Evolutionary conservation across 75 land plant genomes (phyloP), one percentile per base, ranked within the genome.

Genomic region (Larix kaempferi): DNA sequence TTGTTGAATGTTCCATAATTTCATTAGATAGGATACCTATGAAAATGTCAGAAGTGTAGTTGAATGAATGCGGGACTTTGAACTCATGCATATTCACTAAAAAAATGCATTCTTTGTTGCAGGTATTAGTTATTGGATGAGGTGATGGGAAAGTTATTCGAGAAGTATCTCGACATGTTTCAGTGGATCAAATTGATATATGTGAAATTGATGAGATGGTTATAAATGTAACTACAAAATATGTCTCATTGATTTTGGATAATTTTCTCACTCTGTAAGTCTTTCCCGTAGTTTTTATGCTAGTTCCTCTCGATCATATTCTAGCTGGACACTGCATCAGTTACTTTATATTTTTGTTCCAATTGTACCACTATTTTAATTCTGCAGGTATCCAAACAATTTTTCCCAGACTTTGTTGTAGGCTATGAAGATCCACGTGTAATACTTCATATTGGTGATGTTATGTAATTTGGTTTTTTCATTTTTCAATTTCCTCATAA

Each of bases 361-460:
- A 44, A 44, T 10, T 1, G n/a, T n/a, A 6, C 12, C 22, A 3
- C 13, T 21, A 39, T 21, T 37, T 13, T 73, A 13, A 41, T 44
- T 49, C 27, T 41, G 15, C 86, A 96, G 99, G 98, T 96, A 10
- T 88, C 99, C 5, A 96, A 96, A 80, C 76, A 94, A 75, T 94
- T 83, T 77, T 96, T 96, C 79, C 99, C 99, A 16, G 78, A 82
- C 7, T 77, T 96, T 77, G 95, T 98, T 2, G 76, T 91, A 57
- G 99, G 99, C 13, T 97, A 77, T 78, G 87, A 87, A 23, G 98
- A 97, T 80, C 98, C 99, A 13, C 95, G 98, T 58, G 99, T 97
- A 1, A 86, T 41, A 27, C 90, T 97, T 29, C 86, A 89, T 71
- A 79, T 97, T 87, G 95, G 93, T 35, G 99, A 97, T 86, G 99